Conservation (phyloP, 2,329 filamentous ascomycete genomes). For the Colletotrichum sp. region DNA sequence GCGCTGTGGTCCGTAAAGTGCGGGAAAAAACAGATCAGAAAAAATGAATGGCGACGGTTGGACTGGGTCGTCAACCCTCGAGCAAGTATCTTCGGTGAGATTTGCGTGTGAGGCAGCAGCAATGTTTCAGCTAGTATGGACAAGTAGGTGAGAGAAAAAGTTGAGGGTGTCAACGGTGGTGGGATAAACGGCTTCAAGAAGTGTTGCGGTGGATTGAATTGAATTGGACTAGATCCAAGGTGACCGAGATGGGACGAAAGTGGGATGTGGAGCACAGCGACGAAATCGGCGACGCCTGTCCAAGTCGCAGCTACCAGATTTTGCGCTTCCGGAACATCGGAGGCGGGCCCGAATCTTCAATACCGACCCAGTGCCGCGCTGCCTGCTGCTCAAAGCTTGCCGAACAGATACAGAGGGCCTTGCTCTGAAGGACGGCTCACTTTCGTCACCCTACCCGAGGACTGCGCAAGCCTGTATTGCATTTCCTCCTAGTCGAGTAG, state of each 20-base stretch:
- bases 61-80: constrained; percentile 8
- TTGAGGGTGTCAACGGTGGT: background rate
- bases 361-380: background rate
- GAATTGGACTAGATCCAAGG: background rate
- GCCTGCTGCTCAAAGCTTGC: background rate
- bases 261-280: constrained; percentile 18
- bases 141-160: background rate
- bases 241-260: constrained; percentile 14
- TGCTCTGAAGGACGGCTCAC: background rate
- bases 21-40: background rate
- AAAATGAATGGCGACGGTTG: constrained; percentile 7
- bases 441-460: background rate
- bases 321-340: constrained; percentile 20
- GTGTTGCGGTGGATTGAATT: background rate
- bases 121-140: background rate
- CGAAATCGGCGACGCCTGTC: constrained; percentile 20
- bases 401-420: background rate
- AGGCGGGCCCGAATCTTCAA: constrained; percentile 14
- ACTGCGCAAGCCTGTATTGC: background rate
- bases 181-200: background rate
- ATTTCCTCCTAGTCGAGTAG: background rate
- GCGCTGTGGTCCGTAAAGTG: background rate
- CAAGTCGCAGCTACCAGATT: constrained; percentile 10
- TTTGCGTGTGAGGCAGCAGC: background rate
- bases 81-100: background rate